A percentile compares a stretch with the other conserved stretches of the same genome.
phyloP scores from a whole-genome alignment of 2,329 filamentous ascomycete species.

The Penicillium oxalicum region DNA sequence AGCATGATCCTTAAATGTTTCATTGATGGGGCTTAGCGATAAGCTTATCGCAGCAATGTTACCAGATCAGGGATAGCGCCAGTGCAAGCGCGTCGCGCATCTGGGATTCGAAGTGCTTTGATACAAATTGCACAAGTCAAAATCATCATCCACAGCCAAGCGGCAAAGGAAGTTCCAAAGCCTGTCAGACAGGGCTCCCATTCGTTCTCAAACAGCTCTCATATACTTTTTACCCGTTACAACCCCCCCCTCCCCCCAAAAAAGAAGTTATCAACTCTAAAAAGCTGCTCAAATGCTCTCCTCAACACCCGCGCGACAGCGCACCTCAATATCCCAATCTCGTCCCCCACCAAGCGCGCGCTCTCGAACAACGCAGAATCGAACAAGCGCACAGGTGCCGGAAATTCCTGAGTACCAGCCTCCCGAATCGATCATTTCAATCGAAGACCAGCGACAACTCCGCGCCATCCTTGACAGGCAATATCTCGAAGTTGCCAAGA shows the following conservation, averaged over 20 bases:
- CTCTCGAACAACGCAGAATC: constrained; percentile 1
- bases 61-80: constrained; percentile 21
- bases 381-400: not conserved
- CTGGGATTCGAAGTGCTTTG: constrained; percentile 12
- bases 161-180: too few species aligned
- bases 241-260: not conserved
- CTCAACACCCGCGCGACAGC: constrained; percentile 15
- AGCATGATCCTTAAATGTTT: too few species aligned
- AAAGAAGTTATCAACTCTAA: not conserved
- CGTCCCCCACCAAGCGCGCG: constrained; percentile 11
- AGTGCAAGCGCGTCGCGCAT: constrained; percentile 31
- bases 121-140: too few species aligned
- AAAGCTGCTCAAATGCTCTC: constrained; percentile 4
- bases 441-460: constrained; percentile 43
- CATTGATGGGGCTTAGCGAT: constrained; percentile 1
- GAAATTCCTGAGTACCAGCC: constrained; percentile 49
- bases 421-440: constrained; percentile 48
- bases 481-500: constrained; percentile 42
- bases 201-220: too few species aligned
- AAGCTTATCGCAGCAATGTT: constrained; percentile 19
- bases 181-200: too few species aligned
- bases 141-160: too few species aligned
- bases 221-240: not conserved
- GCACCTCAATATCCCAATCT: constrained; percentile 8
- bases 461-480: constrained; percentile 39